Percentiles rank a stretch among this genome's conserved stretches.
Evolutionary conservation across 106 monocot genomes (phyloP).

Genomic region (Dioscorea zingiberensis): DNA sequence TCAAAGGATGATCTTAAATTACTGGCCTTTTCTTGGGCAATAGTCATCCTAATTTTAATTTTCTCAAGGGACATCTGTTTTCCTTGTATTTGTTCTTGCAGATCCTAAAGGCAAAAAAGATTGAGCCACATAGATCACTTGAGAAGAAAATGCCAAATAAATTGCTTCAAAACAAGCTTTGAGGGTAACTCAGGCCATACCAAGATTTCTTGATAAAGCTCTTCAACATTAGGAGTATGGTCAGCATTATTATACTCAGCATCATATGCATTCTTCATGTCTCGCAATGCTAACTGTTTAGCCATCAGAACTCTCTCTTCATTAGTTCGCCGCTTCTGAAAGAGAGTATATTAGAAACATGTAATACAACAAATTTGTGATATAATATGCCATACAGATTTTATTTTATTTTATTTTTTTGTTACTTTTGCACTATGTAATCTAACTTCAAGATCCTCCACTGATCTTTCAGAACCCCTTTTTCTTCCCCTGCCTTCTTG

Average conservation of each 20-base stretch:
- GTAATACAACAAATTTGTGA: too few relatives aligned
- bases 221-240: slow-evolving; percentile 34
- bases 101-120: slow-evolving; percentile 37
- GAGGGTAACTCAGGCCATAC: slow-evolving; percentile 27
- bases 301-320: slow-evolving; percentile 45
- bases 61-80: slow-evolving; percentile 54
- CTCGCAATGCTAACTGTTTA: slow-evolving; percentile 47
- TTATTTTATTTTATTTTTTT: too few relatives aligned
- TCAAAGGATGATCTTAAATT: slow-evolving; percentile 59
- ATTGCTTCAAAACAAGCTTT: background rate
- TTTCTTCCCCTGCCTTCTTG: slow-evolving; percentile 51
- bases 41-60: slow-evolving; percentile 25
- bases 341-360: background rate
- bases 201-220: slow-evolving; percentile 70
- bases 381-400: too few relatives aligned
- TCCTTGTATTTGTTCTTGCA: slow-evolving; percentile 48
- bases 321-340: slow-evolving; percentile 53
- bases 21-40: slow-evolving; percentile 47
- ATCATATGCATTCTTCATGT: slow-evolving; percentile 47
- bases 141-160: background rate
- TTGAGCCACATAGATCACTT: background rate
- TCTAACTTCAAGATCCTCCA: slow-evolving; percentile 32
- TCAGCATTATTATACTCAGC: slow-evolving; percentile 38
- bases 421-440: slow-evolving; percentile 64
- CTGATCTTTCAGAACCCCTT: slow-evolving; percentile 42